Evolutionary conservation across 2,329 filamentous ascomycete species (phyloP).

Genomic region (Pseudocercospora eumusae): DNA sequence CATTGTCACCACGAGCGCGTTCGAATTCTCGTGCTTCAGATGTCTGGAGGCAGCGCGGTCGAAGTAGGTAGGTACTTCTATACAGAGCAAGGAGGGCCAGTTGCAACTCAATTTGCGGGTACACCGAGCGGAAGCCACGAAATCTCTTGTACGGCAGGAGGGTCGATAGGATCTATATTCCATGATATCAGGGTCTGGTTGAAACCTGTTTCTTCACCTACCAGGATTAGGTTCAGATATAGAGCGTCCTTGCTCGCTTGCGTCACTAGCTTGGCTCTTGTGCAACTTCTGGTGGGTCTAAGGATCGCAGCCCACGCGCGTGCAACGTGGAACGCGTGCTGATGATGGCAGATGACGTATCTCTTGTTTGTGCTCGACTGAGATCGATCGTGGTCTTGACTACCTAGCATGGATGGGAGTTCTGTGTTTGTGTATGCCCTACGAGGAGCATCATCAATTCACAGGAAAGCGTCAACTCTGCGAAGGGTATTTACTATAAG

Average conservation of each 20-base stretch:
- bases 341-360: constrained; percentile 1
- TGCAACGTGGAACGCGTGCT: constrained; percentile 6
- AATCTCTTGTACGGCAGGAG: not conserved
- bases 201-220: constrained; percentile 7
- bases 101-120: not conserved
- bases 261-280: not conserved
- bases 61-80: not conserved
- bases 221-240: not conserved
- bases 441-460: no score
- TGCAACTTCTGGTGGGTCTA: not conserved
- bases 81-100: not conserved
- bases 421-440: no score
- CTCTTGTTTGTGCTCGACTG: not conserved
- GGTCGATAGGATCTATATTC: not conserved
- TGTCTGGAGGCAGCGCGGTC: not conserved
- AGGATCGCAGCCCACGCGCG: not conserved
- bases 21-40: not conserved
- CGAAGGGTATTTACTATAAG: no score
- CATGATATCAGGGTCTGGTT: constrained; percentile 2
- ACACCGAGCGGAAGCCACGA: not conserved
- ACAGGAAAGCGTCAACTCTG: no score
- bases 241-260: constrained; percentile 1
- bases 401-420: no score
- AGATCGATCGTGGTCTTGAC: not conserved
- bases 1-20: not conserved